phyloP scores from a whole-genome alignment of 139 green algal species.

The Chlorella sp. region DNA sequence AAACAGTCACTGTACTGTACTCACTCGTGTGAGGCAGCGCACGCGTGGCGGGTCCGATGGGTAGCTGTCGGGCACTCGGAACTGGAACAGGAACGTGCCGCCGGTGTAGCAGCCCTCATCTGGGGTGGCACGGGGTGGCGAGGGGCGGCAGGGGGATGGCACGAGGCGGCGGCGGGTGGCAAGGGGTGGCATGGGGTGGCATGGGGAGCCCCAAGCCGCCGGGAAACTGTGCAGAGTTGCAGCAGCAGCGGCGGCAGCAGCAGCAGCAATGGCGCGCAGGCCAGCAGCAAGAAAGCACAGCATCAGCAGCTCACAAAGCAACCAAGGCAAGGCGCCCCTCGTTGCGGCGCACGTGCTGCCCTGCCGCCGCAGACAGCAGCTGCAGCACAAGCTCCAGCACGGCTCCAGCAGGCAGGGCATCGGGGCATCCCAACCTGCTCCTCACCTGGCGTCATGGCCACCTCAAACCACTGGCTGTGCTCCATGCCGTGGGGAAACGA shows the following conservation, averaged over 20 bases:
- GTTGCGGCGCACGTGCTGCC: no score
- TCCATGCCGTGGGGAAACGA: conserved; percentile 18
- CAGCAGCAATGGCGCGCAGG: no score
- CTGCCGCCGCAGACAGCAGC: no score
- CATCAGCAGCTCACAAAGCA: no score
- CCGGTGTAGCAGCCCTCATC: conserved; percentile 29
- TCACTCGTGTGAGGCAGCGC: conserved; percentile 17
- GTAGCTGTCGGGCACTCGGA: conserved; percentile 18
- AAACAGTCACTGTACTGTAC: neutral
- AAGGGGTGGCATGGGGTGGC: no score
- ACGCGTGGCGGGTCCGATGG: conserved; percentile 19
- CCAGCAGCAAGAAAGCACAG: neutral
- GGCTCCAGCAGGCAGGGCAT: neutral
- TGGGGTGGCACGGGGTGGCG: neutral
- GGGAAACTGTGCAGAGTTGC: no score
- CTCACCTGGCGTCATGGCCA: conserved; percentile 13
- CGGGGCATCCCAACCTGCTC: neutral
- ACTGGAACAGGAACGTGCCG: conserved; percentile 24
- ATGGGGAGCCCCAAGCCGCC: no score
- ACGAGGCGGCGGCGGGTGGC: no score
- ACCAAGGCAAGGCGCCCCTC: no score
- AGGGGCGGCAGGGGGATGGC: no score
- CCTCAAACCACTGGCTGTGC: conserved; percentile 6
- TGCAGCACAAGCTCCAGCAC: no score
- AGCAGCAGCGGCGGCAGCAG: neutral